Evolutionary conservation across 805 yeast genomes (phyloP), one percentile per base, ranked within the genome.

Genomic region (Candida nonsorbophila): DNA sequence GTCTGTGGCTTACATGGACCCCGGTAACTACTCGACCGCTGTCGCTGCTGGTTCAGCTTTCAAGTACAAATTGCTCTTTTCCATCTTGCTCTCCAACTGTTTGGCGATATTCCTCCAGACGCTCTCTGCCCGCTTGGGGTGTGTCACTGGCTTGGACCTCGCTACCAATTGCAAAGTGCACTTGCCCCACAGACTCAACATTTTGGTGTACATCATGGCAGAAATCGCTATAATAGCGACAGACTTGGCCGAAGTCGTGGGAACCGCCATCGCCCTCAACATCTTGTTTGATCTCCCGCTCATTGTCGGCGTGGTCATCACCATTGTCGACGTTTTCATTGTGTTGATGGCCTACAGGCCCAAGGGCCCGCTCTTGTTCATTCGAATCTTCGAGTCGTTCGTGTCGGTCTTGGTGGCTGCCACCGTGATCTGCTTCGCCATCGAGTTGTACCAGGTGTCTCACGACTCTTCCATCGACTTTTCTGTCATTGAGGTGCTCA

Each of bases 191-290:
- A 75, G 81, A 75, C 51, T 83, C 44, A 84, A 84, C 45, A 40
- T 74, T 22, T 39, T 68, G 3, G 58, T 86, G 4, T 87, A 86
- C 49, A 49, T 73, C 2, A 68, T 83, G 42, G 86, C 95, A 0
- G 95, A 87, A 45, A 44, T 84, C 14, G 95, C 95, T 3, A 87
- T 87, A 37, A 79, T 87, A 20, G 94, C 95, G 7, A 87, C 97
- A 0, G 97, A 87, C 51, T 60, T 87, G 44, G 96, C 96, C 1
- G 97, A 87, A 53, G 95, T 87, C 7, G 90, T 87, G 6, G 97
- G 97, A 2, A 82, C 95, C 3, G 95, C 95, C 7, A 84, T 87
- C 27, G 77, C 95, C 0, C 63, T 87, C 29, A 78, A 84, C 41
- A 84, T 87, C 35, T 53, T 87, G 16, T 79, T 87, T 44, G 67